Evolutionary conservation across 2,329 filamentous ascomycete species (phyloP), one percentile per base, ranked within the genome.

Genomic region (Penicillium sp.): DNA sequence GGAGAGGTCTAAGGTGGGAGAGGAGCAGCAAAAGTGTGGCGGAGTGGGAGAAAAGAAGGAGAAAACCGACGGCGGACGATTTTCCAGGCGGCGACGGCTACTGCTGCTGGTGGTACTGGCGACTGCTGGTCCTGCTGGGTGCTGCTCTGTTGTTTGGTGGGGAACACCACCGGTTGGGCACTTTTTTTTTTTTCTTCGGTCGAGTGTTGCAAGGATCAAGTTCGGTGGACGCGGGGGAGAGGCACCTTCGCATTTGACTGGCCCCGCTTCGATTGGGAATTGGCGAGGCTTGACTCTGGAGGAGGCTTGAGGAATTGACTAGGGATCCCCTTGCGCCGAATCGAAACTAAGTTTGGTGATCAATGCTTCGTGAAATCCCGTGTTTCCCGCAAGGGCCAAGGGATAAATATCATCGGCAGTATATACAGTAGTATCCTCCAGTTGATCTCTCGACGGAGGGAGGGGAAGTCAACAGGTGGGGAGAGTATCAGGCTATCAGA

Each of bases 1-100:
- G 61, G 62, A 57, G 58, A 43, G 57, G 49, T 42, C 12, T n/a
- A 37, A 38, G 51, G 39, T 17, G 25, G 37, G 31, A 31, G 31
- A 31, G 31, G 5, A 28, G 25, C 25, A 31, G 31, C 31, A 48
- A 20, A 35, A 31, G 25, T 31, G 51, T 42, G 51, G 51, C 51
- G 51, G 51, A 15, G 43, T 43, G 49, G 35, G 50, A 35, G 20
- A 12, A 28, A 39, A 35, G 48, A 51, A n/a, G 41, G 37, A 31
- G 50, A 17, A 50, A 22, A 22, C 20, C 42, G 20, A 45, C 25
- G 42, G 37, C 49, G 38, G 49, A 52, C 11, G 49, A 22, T 39
- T 39, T 41, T 52, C 35, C 38, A 39, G 35, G 49, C 49, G 35
- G 34, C 35, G 34, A 38, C 49, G 49, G 49, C 15, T 22, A 25